phyloP scores from a whole-genome alignment of 2,329 filamentous ascomycete species.

The Metarhizium guizhouense region DNA sequence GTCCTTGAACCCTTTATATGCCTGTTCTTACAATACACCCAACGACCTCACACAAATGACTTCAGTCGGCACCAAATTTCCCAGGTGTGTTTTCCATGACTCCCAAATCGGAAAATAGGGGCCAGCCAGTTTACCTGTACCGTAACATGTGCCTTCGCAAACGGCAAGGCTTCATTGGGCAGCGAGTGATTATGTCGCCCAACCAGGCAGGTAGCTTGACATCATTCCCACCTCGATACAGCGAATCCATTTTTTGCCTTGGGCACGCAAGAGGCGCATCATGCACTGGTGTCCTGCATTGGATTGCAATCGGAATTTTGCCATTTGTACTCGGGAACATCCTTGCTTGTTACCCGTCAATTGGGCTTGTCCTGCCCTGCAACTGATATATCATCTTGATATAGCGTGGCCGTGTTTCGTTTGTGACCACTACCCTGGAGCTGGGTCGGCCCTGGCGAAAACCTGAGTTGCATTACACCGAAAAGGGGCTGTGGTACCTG shows the following conservation, averaged over 20 bases:
- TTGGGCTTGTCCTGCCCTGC: neutral
- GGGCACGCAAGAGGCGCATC: neutral
- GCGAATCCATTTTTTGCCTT: neutral
- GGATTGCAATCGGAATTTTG: neutral
- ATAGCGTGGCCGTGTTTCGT: neutral
- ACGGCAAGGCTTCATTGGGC: neutral
- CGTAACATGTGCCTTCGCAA: neutral
- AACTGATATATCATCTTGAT: neutral
- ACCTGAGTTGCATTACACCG: neutral
- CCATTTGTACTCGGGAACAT: neutral
- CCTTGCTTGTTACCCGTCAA: neutral
- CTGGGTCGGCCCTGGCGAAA: neutral
- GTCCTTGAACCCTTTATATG: neutral
- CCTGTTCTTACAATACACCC: neutral
- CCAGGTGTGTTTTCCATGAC: neutral
- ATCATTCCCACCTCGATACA: neutral
- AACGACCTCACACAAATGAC: neutral
- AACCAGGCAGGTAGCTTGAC: neutral
- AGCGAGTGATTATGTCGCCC: neutral
- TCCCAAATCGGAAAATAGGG: neutral
- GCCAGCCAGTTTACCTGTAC: neutral
- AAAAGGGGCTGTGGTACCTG: neutral
- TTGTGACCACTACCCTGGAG: neutral
- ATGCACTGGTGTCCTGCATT: slow-evolving; percentile 1
- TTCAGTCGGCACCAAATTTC: neutral